Evolutionary conservation across 768 basidiomycete species (phyloP), one percentile per base, ranked within the genome.

Genomic region (Rickenella mellea): DNA sequence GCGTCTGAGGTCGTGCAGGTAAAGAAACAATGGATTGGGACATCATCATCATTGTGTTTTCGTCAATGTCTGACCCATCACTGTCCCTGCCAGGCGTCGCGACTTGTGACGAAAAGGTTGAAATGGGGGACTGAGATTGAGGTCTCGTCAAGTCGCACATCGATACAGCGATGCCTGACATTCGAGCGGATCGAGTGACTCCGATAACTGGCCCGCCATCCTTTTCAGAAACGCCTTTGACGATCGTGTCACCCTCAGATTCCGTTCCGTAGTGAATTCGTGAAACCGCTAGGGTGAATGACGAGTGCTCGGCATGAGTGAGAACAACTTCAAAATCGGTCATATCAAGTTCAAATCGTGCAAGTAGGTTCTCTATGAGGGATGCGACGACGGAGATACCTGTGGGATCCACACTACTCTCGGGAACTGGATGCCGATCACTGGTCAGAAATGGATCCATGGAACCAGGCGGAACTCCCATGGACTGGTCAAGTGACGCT

Each of bases 301-400:
- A 75, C 27, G 81, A 70, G 35, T 72, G 73, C 27, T 65, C 70
- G 3, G 78, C 76, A 54, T 83, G 73, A n/a, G 86, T 62, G 27
- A 91, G 48, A 1, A 81, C 81, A 43, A 91, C 64, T 52, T 65
- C 75, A 27, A 78, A 75, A 54, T 88, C 78, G 21, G 68, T 54
- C 11, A 78, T 83, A 50, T 83, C 78, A 53, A 88, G 83, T 46
- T 84, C 78, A 55, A 92, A 85, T 47, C 81, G 74, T 12, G 84
- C 73, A 22, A 92, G 73, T 10, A 92, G 65, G 22, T 78, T 70
- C 54, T 91, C 88, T 36, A 91, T 78, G 42, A 92, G 70, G 36
- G 74, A 73, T 22, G 90, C 79, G 56, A 92, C 83, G 38, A 92
- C 64, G 12, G 86, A 86, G 20, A 90, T 78, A 14, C 86, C 89